These are phyloP conservation scores for Pestalotiopsis sp. DNA, from an alignment of 2,329 filamentous ascomycete genomes.

Conservation along the genomic window DNA sequence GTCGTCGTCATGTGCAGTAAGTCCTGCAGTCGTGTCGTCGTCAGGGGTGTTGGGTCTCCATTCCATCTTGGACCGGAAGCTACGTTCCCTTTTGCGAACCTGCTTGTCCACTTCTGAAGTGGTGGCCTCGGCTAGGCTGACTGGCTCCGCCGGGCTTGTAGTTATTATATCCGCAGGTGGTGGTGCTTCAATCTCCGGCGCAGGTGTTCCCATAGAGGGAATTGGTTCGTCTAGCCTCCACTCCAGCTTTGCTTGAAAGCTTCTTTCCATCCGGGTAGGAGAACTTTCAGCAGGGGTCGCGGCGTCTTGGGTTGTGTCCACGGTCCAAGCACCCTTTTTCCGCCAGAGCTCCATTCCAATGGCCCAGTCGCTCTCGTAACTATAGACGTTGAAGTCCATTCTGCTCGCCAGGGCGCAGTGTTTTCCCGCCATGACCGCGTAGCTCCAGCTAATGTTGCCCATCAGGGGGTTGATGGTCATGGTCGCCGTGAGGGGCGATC, in stretches of 20 bases:
- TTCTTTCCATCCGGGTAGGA: slow-evolving; percentile 34
- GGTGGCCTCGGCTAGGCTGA: slow-evolving; percentile 4
- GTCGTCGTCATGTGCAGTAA: slow-evolving; percentile 12
- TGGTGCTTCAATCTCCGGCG: slow-evolving; percentile 9
- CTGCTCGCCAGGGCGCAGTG: slow-evolving; percentile 84
- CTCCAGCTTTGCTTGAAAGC: slow-evolving; percentile 50
- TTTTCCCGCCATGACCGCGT: slow-evolving; percentile 83
- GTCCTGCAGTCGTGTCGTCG: slow-evolving; percentile 31
- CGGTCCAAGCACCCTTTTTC: slow-evolving; percentile 47
- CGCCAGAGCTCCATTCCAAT: slow-evolving; percentile 94
- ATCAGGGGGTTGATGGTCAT: slow-evolving; percentile 92
- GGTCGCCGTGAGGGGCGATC: slow-evolving; percentile 91
- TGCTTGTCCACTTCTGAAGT: not conserved
- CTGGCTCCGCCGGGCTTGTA: slow-evolving; percentile 14
- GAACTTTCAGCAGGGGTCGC: slow-evolving; percentile 19
- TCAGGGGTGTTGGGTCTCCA: slow-evolving; percentile 45
- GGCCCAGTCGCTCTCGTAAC: slow-evolving; percentile 92
- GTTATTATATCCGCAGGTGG: slow-evolving; percentile 4
- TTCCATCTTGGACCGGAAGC: slow-evolving; percentile 55
- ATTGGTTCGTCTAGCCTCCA: slow-evolving; percentile 45
- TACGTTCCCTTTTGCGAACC: slow-evolving; percentile 36
- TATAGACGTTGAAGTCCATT: slow-evolving; percentile 97
- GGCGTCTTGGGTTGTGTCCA: slow-evolving; percentile 33
- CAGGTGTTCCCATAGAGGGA: slow-evolving; percentile 15
- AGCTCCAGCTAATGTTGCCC: slow-evolving; percentile 88